A percentile compares a stretch with the other conserved stretches of the same genome.
These are phyloP conservation scores for Trichoderma koningiopsis DNA, from an alignment of 2,329 filamentous ascomycete genomes.

Conservation along the genomic window DNA sequence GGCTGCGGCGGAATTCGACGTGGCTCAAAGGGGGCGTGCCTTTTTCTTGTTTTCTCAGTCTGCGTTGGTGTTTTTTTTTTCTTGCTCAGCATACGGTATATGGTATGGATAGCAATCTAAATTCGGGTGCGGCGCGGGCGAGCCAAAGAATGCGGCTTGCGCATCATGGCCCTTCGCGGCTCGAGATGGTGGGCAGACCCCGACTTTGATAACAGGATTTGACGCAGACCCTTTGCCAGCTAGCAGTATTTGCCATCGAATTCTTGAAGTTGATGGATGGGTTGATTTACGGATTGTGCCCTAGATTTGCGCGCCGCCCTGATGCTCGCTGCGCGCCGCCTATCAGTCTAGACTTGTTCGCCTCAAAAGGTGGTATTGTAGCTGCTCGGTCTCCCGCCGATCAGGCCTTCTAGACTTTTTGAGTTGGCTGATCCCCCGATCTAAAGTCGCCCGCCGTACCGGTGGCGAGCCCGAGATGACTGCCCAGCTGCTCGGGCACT, in stretches of 20 bases:
- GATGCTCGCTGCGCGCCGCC: slow-evolving; percentile 6
- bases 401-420: slow-evolving; percentile 20
- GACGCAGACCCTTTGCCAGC: not conserved
- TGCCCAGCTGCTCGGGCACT: not conserved
- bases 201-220: slow-evolving; percentile 19
- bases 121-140: not conserved
- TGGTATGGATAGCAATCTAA: not conserved
- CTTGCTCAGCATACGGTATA: slow-evolving; percentile 10
- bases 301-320: slow-evolving; percentile 16
- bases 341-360: not conserved
- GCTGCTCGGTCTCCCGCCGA: slow-evolving; percentile 13
- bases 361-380: not conserved
- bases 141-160: not conserved
- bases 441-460: not conserved
- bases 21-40: not conserved
- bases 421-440: slow-evolving; percentile 2
- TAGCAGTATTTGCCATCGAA: not conserved
- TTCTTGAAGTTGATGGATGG: not conserved
- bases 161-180: slow-evolving; percentile 13
- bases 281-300: not conserved
- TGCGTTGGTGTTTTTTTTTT: not conserved
- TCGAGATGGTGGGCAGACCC: slow-evolving; percentile 17
- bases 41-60: not conserved
- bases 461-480: slow-evolving; percentile 1
- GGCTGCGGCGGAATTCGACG: slow-evolving; percentile 14